Percentiles rank a stretch among this genome's conserved stretches.
Evolutionary conservation across 441 rosid species (phyloP).

Genomic region (Populus hybrid): DNA sequence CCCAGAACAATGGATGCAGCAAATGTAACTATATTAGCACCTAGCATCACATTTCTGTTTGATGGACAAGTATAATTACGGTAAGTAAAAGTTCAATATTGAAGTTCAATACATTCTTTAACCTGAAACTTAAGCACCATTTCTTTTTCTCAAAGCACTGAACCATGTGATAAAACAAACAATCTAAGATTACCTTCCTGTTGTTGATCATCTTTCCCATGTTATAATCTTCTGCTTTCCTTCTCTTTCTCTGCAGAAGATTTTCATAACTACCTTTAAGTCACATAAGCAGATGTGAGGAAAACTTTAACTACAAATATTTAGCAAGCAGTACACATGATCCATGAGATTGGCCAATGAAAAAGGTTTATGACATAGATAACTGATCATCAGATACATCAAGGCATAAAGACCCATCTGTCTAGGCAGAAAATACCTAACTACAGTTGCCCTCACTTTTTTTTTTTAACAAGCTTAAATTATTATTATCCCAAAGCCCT

Average conservation of each 20-base stretch:
- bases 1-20: background rate
- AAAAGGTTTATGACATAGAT: background rate
- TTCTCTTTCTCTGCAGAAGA: constrained; percentile 73
- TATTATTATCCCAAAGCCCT: background rate
- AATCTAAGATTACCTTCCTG: constrained; percentile 54
- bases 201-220: constrained; percentile 54
- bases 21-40: background rate
- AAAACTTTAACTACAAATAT: background rate
- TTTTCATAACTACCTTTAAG: constrained; percentile 11
- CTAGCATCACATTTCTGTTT: background rate
- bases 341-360: background rate
- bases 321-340: background rate
- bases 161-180: background rate
- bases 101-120: background rate
- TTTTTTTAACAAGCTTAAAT: background rate
- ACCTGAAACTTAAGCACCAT: background rate
- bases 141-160: background rate
- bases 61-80: background rate
- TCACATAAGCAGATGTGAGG: background rate
- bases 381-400: constrained; percentile 1
- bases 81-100: background rate
- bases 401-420: background rate
- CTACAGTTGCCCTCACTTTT: background rate
- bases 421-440: background rate
- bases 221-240: constrained; percentile 71